phyloP scores from a whole-genome alignment of 169 alveolate species.

The Cryptosporidium meleagridis region DNA sequence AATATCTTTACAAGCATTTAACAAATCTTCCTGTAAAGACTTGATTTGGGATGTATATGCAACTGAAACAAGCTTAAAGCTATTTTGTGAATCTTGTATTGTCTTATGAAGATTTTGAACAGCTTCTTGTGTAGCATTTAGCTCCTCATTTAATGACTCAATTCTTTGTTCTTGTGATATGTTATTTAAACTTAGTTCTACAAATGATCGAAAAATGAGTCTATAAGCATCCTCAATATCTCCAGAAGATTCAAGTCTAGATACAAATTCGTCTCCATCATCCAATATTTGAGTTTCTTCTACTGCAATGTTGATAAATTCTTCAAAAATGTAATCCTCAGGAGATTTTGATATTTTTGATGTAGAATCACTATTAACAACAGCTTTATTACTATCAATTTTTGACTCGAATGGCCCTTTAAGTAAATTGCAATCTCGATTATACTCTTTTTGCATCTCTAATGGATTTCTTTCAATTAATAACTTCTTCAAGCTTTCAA shows the following conservation, averaged over 20 bases:
- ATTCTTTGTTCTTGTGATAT: conserved; percentile 27
- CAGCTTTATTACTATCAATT: conserved; percentile 16
- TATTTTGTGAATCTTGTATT: conserved; percentile 56
- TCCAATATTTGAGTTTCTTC: conserved; percentile 30
- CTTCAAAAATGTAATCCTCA: not conserved
- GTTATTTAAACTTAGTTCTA: conserved; percentile 15
- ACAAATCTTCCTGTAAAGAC: conserved; percentile 53
- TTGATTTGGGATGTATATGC: conserved; percentile 65
- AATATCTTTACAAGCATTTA: conserved; percentile 71
- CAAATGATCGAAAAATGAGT: conserved; percentile 2
- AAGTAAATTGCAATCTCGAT: conserved; percentile 1
- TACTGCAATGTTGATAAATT: conserved; percentile 11
- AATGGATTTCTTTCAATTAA: not conserved
- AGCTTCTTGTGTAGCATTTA: conserved; percentile 55
- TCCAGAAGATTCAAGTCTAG: not conserved
- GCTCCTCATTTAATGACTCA: conserved; percentile 56
- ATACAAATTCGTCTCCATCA: not conserved
- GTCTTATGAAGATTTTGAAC: conserved; percentile 64
- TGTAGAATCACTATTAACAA: not conserved
- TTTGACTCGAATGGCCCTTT: conserved; percentile 39
- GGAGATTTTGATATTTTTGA: not conserved
- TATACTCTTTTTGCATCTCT: conserved; percentile 8
- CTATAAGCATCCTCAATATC: conserved; percentile 27
- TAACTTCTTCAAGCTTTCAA: conserved; percentile 15
- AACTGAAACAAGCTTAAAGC: conserved; percentile 37